Evolutionary conservation across 495 filamentous ascomycete species (phyloP).

Genomic region (Bacidia rubella): DNA sequence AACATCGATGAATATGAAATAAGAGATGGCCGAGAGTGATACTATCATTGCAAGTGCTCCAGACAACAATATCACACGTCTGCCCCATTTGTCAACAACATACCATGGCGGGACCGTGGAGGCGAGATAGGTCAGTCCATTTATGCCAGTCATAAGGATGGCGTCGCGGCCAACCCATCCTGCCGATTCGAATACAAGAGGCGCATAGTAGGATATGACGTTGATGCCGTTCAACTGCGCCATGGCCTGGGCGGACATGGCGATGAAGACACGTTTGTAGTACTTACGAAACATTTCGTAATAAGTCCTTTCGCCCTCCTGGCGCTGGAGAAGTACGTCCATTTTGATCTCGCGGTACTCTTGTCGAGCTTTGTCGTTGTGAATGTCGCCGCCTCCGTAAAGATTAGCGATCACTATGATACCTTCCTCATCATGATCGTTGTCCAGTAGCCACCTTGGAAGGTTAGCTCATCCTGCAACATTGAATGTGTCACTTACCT

Average conservation of each 20-base stretch:
- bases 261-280: conserved; percentile 84
- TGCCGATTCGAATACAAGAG: conserved; percentile 88
- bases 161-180: conserved; percentile 84
- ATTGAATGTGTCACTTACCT: conserved; percentile 39
- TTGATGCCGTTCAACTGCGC: conserved; percentile 98
- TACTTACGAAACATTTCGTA: conserved; percentile 92
- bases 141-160: conserved; percentile 95
- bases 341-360: conserved; percentile 99
- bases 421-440: conserved; percentile 95
- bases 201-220: conserved; percentile 98
- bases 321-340: conserved; percentile 81
- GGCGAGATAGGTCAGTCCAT: conserved; percentile 77
- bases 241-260: conserved; percentile 94
- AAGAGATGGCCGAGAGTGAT: conserved; percentile 83
- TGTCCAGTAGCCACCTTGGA: conserved; percentile 83
- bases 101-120: conserved; percentile 96
- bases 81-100: conserved; percentile 84
- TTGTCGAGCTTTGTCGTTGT: conserved; percentile 76
- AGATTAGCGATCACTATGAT: conserved; percentile 96
- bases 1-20: conserved; percentile 86
- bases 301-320: conserved; percentile 89
- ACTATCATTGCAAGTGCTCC: conserved; percentile 85
- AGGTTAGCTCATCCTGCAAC: not conserved
- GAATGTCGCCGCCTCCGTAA: conserved; percentile 88
- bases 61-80: conserved; percentile 77